phyloP scores from a whole-genome alignment of 164 flowering plant genomes.

The Macadamia integrifolia region DNA sequence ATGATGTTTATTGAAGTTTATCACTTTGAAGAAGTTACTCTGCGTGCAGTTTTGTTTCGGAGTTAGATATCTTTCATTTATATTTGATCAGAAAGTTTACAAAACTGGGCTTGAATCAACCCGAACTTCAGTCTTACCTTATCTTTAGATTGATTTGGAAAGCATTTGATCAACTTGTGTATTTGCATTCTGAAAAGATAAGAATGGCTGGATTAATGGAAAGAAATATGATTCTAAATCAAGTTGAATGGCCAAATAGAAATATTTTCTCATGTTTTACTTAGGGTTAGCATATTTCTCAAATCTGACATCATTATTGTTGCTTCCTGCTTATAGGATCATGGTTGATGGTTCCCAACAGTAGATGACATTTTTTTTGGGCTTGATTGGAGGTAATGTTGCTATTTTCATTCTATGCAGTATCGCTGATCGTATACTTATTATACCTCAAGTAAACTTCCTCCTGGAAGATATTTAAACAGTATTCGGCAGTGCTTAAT shows the following conservation, averaged over 20 bases:
- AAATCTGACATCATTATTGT: background rate
- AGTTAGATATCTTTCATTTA: background rate
- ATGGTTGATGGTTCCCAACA: conserved; percentile 39
- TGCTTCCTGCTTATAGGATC: conserved; percentile 37
- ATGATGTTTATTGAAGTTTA: background rate
- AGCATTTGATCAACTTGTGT: no score
- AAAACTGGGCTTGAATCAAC: no score
- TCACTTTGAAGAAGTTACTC: no score
- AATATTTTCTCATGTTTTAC: background rate
- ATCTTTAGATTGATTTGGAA: no score
- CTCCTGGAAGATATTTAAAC: background rate
- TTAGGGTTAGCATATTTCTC: background rate
- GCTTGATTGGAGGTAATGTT: conserved; percentile 62
- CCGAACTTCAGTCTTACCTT: no score
- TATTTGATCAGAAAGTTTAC: no score
- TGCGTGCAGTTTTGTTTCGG: background rate
- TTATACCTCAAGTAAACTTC: conserved; percentile 6
- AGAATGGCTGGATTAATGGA: no score
- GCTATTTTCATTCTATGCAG: conserved; percentile 76
- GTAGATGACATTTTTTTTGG: conserved; percentile 37
- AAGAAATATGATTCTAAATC: no score
- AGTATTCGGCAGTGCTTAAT: background rate
- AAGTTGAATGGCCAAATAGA: no score
- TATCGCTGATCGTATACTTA: conserved; percentile 46
- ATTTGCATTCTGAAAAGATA: no score